Evolutionary conservation across 352 stramenopile genomes (phyloP).

Genomic region (Phytophthora brassicae): DNA sequence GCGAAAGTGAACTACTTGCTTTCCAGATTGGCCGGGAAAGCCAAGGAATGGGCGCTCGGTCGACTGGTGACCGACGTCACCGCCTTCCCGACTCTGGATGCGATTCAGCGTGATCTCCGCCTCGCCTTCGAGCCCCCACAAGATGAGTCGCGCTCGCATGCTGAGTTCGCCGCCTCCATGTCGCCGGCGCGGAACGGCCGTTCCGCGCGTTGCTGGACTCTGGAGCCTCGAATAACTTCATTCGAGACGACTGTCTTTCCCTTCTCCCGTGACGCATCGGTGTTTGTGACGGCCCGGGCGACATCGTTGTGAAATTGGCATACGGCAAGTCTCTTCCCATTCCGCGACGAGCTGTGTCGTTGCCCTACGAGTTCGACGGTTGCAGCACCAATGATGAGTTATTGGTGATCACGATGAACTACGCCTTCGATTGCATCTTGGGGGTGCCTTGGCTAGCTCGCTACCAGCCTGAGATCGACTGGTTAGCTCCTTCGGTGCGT

Average conservation of each 20-base stretch:
- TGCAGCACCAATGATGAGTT: conserved; percentile 20
- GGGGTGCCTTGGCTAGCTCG: conserved; percentile 5
- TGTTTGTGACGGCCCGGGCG: background rate
- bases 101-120: conserved; percentile 16
- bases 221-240: too few species aligned
- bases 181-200: conserved; percentile 2
- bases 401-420: conserved; percentile 28
- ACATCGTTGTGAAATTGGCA: conserved; percentile 16
- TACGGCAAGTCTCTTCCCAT: conserved; percentile 10
- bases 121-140: conserved; percentile 25
- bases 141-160: conserved; percentile 17
- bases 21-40: conserved; percentile 15
- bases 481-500: background rate
- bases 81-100: too few species aligned
- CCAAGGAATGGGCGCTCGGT: too few species aligned
- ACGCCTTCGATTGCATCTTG: conserved; percentile 30
- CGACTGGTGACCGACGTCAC: too few species aligned
- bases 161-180: conserved; percentile 5
- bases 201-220: conserved; percentile 21
- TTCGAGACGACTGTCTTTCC: conserved; percentile 25
- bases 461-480: background rate
- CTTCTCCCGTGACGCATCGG: background rate
- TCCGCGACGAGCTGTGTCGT: background rate
- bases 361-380: conserved; percentile 10
- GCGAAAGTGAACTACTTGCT: conserved; percentile 16